Evolutionary conservation across 352 stramenopile genomes (phyloP).

Genomic region (Globisporangium megalacanthum): DNA sequence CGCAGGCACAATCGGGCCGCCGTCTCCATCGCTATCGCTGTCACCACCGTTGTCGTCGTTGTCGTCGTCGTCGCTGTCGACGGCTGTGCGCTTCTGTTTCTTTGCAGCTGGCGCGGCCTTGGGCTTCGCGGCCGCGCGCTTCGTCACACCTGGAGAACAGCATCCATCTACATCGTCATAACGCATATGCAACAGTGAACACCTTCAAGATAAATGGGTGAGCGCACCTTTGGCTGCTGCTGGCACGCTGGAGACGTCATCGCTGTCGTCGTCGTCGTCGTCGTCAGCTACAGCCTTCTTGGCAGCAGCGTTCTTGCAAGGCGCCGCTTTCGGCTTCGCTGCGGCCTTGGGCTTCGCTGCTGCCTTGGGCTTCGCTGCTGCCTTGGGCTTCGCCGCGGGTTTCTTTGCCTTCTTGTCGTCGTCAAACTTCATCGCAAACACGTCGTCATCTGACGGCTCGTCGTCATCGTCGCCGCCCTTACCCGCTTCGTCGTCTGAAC

Average conservation of each 20-base stretch:
- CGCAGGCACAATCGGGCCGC: constrained; percentile 11
- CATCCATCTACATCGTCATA: not conserved
- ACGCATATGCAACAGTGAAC: not conserved
- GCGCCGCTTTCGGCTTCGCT: constrained; percentile 12
- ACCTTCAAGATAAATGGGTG: not conserved
- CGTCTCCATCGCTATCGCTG: too few relatives aligned
- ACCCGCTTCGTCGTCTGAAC: constrained; percentile 44
- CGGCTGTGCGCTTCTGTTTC: constrained; percentile 25
- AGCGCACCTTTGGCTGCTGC: constrained; percentile 20
- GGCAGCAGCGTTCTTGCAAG: not conserved
- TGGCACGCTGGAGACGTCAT: constrained; percentile 12
- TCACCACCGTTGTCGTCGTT: constrained; percentile 1
- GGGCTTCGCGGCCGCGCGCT: constrained; percentile 8
- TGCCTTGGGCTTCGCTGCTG: constrained; percentile 30
- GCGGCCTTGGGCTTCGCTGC: constrained; percentile 10
- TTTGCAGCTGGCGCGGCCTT: constrained; percentile 21
- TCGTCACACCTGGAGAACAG: constrained; percentile 2
- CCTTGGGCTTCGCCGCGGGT: too few relatives aligned
- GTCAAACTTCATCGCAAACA: constrained; percentile 48
- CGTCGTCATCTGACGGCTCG: constrained; percentile 38
- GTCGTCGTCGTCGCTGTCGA: constrained; percentile 11
- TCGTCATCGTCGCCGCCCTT: too few relatives aligned
- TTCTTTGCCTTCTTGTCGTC: constrained; percentile 29
- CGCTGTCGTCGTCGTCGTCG: constrained; percentile 9
- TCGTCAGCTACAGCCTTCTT: constrained; percentile 9